These are phyloP conservation scores for Trichophyton benhamiae DNA, from an alignment of 2,329 filamentous ascomycete species.

Conservation along the genomic window DNA sequence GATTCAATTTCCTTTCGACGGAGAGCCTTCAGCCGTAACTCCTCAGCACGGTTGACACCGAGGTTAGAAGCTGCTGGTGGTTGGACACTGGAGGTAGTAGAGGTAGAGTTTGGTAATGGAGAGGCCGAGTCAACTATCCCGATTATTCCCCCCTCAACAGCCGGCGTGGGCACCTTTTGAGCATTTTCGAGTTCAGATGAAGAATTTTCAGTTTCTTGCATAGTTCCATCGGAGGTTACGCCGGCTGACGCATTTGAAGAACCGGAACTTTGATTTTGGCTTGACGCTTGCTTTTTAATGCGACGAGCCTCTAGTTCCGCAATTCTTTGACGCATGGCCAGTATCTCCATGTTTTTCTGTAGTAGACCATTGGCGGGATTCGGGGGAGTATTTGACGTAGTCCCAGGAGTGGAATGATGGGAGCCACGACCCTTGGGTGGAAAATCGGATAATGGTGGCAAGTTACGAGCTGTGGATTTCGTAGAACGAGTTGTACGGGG, in stretches of 20 bases:
- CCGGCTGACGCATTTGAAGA: constrained; percentile 13
- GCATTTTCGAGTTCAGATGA: background rate
- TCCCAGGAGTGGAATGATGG: constrained; percentile 30
- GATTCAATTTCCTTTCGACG: constrained; percentile 40
- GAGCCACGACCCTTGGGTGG: constrained; percentile 33
- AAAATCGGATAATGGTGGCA: constrained; percentile 32
- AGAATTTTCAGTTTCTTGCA: background rate
- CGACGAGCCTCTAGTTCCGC: constrained; percentile 37
- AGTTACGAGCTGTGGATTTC: constrained; percentile 13
- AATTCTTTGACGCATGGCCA: constrained; percentile 37
- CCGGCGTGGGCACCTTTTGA: background rate
- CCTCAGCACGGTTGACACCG: constrained; percentile 20
- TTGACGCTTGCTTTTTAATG: constrained; percentile 30
- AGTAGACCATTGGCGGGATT: constrained; percentile 35
- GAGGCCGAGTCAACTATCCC: background rate
- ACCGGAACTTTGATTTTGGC: constrained; percentile 26
- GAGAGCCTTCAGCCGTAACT: constrained; percentile 27
- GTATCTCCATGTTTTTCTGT: constrained; percentile 38
- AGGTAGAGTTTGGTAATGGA: background rate
- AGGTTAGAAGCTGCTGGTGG: constrained; percentile 12
- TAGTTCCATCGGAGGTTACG: background rate
- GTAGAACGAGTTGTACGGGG: constrained; percentile 19
- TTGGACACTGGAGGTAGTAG: background rate
- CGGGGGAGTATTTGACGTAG: constrained; percentile 25
- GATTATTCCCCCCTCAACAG: background rate